Evolutionary conservation across 768 basidiomycete species (phyloP).

Genomic region (Lactarius trivialis): DNA sequence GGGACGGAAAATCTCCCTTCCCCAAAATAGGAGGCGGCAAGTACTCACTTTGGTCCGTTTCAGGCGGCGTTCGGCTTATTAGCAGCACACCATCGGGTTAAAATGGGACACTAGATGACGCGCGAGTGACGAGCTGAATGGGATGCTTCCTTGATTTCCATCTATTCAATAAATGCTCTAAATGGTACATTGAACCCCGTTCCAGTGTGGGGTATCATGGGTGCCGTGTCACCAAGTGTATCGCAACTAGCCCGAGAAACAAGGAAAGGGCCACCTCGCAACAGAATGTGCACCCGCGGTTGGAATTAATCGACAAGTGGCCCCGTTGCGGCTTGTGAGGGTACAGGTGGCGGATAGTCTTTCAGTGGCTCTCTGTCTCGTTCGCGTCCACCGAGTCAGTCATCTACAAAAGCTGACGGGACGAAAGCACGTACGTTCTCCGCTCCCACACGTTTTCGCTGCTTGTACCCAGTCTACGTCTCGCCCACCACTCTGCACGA

Average conservation of each 20-base stretch:
- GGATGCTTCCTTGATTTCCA: background rate
- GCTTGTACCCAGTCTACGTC: conserved; percentile 63
- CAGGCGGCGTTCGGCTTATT: background rate
- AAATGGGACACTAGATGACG: background rate
- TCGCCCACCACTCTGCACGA: conserved; percentile 94
- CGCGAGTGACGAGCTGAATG: background rate
- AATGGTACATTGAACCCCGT: background rate
- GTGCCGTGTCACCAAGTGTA: background rate
- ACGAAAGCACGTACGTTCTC: conserved; percentile 52
- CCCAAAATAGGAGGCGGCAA: background rate
- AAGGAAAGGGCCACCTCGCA: background rate
- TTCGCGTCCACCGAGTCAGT: background rate
- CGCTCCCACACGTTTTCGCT: conserved; percentile 96
- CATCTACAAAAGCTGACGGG: background rate
- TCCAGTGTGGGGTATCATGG: background rate
- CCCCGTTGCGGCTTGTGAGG: conserved; percentile 1
- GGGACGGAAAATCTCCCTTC: background rate
- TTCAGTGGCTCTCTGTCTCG: conserved; percentile 41
- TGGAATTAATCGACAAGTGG: conserved; percentile 1
- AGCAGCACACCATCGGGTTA: background rate
- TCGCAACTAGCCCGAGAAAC: background rate
- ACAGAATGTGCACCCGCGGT: background rate
- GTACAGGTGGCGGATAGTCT: conserved; percentile 38
- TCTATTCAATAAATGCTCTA: background rate
- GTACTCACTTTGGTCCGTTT: background rate